Evolutionary conservation across 2,329 filamentous ascomycete species (phyloP), one percentile per base, ranked within the genome.

Genomic region (Grosmannia penicillata): DNA sequence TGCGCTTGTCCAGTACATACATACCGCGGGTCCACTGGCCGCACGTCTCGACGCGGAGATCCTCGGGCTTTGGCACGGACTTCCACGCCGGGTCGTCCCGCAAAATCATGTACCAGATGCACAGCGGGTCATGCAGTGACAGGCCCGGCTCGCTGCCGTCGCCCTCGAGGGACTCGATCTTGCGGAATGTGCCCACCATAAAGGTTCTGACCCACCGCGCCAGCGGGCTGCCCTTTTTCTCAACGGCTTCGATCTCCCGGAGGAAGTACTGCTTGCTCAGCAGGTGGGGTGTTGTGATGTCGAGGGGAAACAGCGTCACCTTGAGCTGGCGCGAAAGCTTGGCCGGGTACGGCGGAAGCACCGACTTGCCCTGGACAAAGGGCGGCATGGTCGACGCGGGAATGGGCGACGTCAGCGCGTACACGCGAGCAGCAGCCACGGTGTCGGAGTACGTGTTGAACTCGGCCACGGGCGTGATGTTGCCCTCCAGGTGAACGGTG

Each of bases 11-110:
- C 29, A 86, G 65, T 24, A 96, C 69, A 52, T 86, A 87, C 78
- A 91, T 87, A 2, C 91, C 89, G 40, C 84, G 69, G 33, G 87
- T 93, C 91, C 91, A 98, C 62, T 96, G 91, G 2, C 89, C 91
- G 3, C 72, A 63, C 0, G 86, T 93, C 61, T 98, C 91, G 29
- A 98, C 66, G 17, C 91, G 72, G 40, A 98, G 79, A 55, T 98
- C 91, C 56, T 93, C 81, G 0, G 66, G 74, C 41, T 68, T 63
- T 13, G 62, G 56, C 2, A 70, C 65, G 14, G 63, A 53, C 55
- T 66, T 68, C 77, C 77, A 82, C 23, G 55, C 58, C 15, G 71
- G 63, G 41, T 75, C 62, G 43, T 65, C 69, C 44, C 59, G 63
- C 8, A 75, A 78, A 41, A 87, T 55, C 56, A 79, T 72, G 56